Percentiles rank a stretch among this genome's conserved stretches.
Conservation (phyloP, 2,329 filamentous ascomycete genomes). For the Cladosporium sp. region DNA sequence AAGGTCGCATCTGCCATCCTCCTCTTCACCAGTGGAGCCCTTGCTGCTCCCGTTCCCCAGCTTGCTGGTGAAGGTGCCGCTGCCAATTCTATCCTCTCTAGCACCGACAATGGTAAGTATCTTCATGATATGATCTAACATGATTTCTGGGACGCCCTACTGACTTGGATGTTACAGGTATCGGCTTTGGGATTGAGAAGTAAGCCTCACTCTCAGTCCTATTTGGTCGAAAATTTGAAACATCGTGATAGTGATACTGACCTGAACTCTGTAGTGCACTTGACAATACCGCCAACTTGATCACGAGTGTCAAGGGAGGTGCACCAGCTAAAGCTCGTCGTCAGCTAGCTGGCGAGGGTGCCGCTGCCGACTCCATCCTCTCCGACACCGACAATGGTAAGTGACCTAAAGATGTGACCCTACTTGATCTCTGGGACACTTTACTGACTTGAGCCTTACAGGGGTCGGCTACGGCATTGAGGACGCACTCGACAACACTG, state of each 20-base stretch:
- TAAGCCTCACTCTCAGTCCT: not conserved
- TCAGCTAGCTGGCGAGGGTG: slow-evolving; percentile 29
- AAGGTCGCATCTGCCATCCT: slow-evolving; percentile 22
- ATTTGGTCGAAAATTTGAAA: not conserved
- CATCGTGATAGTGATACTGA: not conserved
- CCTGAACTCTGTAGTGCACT: slow-evolving; percentile 19
- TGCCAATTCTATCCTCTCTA: slow-evolving; percentile 24
- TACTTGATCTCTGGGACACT: not conserved
- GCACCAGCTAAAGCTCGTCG: slow-evolving; percentile 20
- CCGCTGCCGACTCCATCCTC: slow-evolving; percentile 26
- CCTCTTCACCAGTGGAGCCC: slow-evolving; percentile 17
- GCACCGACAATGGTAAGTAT: slow-evolving; percentile 28
- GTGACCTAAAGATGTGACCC: not conserved
- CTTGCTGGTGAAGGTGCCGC: slow-evolving; percentile 29
- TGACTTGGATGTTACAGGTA: too few relatives aligned
- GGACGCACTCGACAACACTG: slow-evolving; percentile 27
- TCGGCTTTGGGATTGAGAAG: slow-evolving; percentile 27
- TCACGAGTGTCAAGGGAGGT: slow-evolving; percentile 18
- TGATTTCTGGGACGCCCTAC: too few relatives aligned
- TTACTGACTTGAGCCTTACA: not conserved
- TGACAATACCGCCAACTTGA: slow-evolving; percentile 23
- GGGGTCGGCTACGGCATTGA: slow-evolving; percentile 27
- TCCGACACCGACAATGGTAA: slow-evolving; percentile 25
- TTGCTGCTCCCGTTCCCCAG: slow-evolving; percentile 24
- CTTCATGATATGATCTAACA: too few relatives aligned